Base-by-base conservation (phyloP, 2,329 filamentous ascomycete species). In the Aureobasidium sp. region DNA sequence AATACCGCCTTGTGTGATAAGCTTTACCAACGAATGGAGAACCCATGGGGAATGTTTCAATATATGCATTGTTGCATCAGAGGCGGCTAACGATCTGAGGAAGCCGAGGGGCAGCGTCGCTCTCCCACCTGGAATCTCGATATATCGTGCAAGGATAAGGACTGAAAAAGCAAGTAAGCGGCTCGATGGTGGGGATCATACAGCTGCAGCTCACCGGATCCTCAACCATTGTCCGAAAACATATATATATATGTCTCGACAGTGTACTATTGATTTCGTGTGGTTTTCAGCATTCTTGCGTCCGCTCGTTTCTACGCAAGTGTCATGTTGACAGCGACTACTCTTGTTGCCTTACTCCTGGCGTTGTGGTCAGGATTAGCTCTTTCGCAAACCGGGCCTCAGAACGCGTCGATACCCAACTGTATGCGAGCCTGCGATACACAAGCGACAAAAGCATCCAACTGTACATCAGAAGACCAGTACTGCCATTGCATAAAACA, bases 341-440 rank as follows among this genome's bases (percentile, higher is more conserved):
- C 2, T 5, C 11, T 43, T 25, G 40, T 57, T 37, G 8, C 37
- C 19, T 21, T 49, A 13, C 25, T 49, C 17, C 23, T 58, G 17
- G 25, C 35, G 11, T 40, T 49, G 6, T 58, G 43, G 43, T 47
- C 43, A 23, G 38, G 23, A 2, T 9, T 31, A 11, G 43, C 55
- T 8, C 17, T 40, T 5, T 4, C 58, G 27, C 58, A 60, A 29
- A 46, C 58, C 15, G 49, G 38, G 6, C 6, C 58, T 47, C 58
- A 60, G 21, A 54, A 60, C 40, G n/a, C 47, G 19, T 54, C 58
- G 2, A 54, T 60, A 19, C 58, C 58, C 1, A 31, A 53, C 31
- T 60, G 58, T 7, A 11, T 60, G 15, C 27, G 58, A 29, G 23
- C 49, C 5, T 60, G 58, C 40, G 40, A 54, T 13, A 55, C 37